Evolutionary conservation across 2,329 filamentous ascomycete species (phyloP).

Genomic region (Arthrobotrys pseudoclavata): DNA sequence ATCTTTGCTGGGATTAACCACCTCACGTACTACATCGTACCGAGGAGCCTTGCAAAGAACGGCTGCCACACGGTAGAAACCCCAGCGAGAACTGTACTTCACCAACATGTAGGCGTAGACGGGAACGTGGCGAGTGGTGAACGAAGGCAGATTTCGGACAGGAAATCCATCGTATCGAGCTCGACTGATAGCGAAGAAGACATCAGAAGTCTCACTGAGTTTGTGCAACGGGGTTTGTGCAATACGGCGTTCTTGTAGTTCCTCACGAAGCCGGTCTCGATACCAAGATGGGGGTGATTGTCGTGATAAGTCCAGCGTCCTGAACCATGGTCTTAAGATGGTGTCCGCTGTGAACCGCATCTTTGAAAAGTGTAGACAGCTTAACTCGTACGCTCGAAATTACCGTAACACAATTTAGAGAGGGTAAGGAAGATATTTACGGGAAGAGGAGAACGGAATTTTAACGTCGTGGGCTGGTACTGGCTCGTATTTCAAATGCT

Average conservation of each 20-base stretch:
- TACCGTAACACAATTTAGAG: too few species aligned
- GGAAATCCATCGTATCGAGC: constrained; percentile 66
- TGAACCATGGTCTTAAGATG: constrained; percentile 60
- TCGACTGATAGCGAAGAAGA: constrained; percentile 67
- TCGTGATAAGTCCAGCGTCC: constrained; percentile 64
- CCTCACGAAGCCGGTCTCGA: constrained; percentile 61
- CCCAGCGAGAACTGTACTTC: constrained; percentile 68
- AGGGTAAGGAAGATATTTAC: too few species aligned
- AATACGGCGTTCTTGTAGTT: constrained; percentile 65
- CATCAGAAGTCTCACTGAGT: constrained; percentile 69
- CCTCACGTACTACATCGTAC: constrained; percentile 66
- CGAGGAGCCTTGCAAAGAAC: constrained; percentile 63
- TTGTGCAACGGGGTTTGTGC: constrained; percentile 64
- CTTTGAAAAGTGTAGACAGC: neutral
- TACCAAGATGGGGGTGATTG: constrained; percentile 67
- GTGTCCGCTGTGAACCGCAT: constrained; percentile 1
- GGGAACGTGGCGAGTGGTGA: constrained; percentile 63
- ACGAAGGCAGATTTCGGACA: constrained; percentile 60
- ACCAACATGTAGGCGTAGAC: constrained; percentile 68
- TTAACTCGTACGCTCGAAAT: too few species aligned
- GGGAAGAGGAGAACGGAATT: too few species aligned
- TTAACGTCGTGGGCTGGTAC: too few species aligned
- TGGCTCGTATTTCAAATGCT: too few species aligned
- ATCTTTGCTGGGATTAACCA: constrained; percentile 68
- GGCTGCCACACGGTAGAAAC: constrained; percentile 67